These are phyloP conservation scores for Penicillium polonicum DNA, from an alignment of 2,329 filamentous ascomycete species.

Conservation along the genomic window DNA sequence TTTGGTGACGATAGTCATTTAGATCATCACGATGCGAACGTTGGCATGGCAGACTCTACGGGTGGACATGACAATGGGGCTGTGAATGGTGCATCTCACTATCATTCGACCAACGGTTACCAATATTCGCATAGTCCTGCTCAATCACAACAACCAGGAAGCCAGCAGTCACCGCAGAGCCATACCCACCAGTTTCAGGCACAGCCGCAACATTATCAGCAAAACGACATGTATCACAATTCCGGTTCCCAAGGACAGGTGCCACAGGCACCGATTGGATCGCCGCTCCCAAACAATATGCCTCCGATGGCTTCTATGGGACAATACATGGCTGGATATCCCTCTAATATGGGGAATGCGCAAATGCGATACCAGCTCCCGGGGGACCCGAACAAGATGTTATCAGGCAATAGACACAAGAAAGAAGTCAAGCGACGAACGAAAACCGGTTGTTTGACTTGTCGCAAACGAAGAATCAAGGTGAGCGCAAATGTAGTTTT, in stretches of 20 bases:
- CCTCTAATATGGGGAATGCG: conserved; percentile 38
- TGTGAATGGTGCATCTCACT: conserved; percentile 41
- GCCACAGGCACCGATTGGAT: conserved; percentile 49
- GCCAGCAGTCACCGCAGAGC: conserved; percentile 35
- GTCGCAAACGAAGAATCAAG: conserved; percentile 69
- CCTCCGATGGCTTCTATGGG: conserved; percentile 55
- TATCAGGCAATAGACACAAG: conserved; percentile 62
- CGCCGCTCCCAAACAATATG: conserved; percentile 48
- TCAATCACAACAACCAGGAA: conserved; percentile 44
- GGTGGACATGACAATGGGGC: conserved; percentile 25
- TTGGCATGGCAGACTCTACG: conserved; percentile 13
- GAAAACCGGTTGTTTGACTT: conserved; percentile 69
- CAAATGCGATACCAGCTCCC: conserved; percentile 55
- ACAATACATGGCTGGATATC: conserved; percentile 53
- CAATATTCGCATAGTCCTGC: conserved; percentile 22
- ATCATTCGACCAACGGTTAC: conserved; percentile 47
- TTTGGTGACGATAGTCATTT: conserved; percentile 22
- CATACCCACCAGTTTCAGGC: conserved; percentile 28
- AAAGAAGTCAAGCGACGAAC: conserved; percentile 75
- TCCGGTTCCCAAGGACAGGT: conserved; percentile 31
- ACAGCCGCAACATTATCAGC: conserved; percentile 30
- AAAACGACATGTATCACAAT: conserved; percentile 38
- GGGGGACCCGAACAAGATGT: conserved; percentile 52
- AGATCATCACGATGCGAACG: conserved; percentile 17
- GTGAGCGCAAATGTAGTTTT: conserved; percentile 44